A percentile compares a stretch with the other conserved stretches of the same genome.
phyloP scores from a whole-genome alignment of 2,329 filamentous ascomycete species.

The Diaporthe vaccinii region DNA sequence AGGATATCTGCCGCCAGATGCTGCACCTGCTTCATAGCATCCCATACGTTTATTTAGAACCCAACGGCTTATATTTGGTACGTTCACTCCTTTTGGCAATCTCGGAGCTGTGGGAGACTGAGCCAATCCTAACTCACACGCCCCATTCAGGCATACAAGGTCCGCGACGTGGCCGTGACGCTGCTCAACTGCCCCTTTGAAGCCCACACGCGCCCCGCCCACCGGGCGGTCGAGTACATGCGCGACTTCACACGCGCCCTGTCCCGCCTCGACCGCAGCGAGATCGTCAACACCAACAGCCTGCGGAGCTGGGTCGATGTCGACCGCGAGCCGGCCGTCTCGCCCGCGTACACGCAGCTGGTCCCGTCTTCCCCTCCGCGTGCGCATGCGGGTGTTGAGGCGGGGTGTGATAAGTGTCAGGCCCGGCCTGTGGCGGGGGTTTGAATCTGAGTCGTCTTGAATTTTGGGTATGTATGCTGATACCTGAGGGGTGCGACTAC shows the following conservation, averaged over 20 bases:
- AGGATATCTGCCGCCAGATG: slow-evolving; percentile 53
- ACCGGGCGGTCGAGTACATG: slow-evolving; percentile 47
- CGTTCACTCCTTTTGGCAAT: too few relatives aligned
- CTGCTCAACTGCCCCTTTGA: slow-evolving; percentile 52
- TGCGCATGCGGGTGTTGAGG: not conserved
- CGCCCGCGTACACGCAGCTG: not conserved
- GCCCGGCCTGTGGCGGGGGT: not conserved
- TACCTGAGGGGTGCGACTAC: not conserved
- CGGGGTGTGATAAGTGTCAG: not conserved
- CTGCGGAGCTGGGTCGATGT: slow-evolving; percentile 50
- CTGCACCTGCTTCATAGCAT: slow-evolving; percentile 53
- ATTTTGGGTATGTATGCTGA: not conserved
- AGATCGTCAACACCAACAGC: slow-evolving; percentile 50
- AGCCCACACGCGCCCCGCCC: slow-evolving; percentile 45
- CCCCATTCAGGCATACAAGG: slow-evolving; percentile 50
- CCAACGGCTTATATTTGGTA: slow-evolving; percentile 50
- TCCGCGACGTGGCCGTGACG: slow-evolving; percentile 52
- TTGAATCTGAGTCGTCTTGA: not conserved
- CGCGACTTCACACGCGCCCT: slow-evolving; percentile 48
- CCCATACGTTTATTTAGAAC: slow-evolving; percentile 49
- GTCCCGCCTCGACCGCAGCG: slow-evolving; percentile 49
- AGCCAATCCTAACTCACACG: not conserved
- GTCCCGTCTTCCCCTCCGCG: not conserved
- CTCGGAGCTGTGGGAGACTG: too few relatives aligned
- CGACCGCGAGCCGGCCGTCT: slow-evolving; percentile 33